Evolutionary conservation across 1,284 basidiomycete species (phyloP).

Genomic region (Crepidotus sp.): DNA sequence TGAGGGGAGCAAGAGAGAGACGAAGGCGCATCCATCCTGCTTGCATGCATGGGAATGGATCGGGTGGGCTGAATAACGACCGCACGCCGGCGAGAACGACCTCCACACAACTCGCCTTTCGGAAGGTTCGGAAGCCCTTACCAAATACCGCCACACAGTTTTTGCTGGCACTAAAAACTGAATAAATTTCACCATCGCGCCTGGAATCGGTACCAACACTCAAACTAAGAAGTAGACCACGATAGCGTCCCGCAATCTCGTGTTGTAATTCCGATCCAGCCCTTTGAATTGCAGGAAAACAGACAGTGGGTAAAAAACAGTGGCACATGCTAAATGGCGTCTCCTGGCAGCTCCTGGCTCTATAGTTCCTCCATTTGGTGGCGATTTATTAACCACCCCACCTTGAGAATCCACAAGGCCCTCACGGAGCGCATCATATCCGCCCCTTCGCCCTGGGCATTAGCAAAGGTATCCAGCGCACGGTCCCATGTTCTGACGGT

Average conservation of each 20-base stretch:
- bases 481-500: slow-evolving; percentile 59
- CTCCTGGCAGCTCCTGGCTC: background rate
- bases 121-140: background rate
- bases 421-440: slow-evolving; percentile 49
- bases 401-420: slow-evolving; percentile 61
- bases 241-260: background rate
- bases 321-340: slow-evolving; percentile 1
- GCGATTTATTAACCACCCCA: slow-evolving; percentile 70
- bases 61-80: slow-evolving; percentile 6
- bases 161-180: background rate
- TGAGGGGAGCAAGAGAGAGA: slow-evolving; percentile 27
- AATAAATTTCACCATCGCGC: background rate
- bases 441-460: slow-evolving; percentile 40
- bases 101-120: background rate
- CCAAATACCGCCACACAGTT: background rate
- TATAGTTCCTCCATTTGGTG: slow-evolving; percentile 17
- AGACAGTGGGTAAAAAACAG: background rate
- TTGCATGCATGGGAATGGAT: slow-evolving; percentile 48
- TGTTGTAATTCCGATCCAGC: slow-evolving; percentile 1
- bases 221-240: background rate
- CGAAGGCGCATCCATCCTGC: slow-evolving; percentile 33
- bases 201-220: background rate
- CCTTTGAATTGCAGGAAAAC: slow-evolving; percentile 6
- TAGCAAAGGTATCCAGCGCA: slow-evolving; percentile 55
- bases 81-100: slow-evolving; percentile 2